phyloP scores from a whole-genome alignment of 179 eudicot species.

The Actinidia chinensis region DNA sequence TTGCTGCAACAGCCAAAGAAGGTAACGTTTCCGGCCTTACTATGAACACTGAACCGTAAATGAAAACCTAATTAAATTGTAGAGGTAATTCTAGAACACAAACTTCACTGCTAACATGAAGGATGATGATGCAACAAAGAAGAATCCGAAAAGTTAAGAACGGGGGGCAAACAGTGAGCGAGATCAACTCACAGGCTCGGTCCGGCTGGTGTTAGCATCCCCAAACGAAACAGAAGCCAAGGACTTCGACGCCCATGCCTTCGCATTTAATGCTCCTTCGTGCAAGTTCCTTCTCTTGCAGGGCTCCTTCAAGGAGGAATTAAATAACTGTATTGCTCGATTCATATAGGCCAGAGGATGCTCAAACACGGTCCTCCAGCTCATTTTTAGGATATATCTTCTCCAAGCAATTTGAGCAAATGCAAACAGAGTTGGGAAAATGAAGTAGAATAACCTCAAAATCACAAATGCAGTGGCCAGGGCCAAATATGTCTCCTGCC shows the following conservation, averaged over 20 bases:
- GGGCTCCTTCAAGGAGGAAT: constrained; percentile 55
- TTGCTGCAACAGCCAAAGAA: neutral
- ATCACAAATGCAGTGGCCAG: constrained; percentile 79
- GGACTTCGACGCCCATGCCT: constrained; percentile 94
- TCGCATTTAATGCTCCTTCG: constrained; percentile 80
- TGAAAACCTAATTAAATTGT: constrained; percentile 1
- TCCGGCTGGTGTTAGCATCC: constrained; percentile 66
- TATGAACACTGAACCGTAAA: neutral
- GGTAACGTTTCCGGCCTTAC: neutral
- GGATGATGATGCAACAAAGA: neutral
- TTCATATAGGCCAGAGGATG: constrained; percentile 58
- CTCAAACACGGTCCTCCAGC: constrained; percentile 61
- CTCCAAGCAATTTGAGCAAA: constrained; percentile 57
- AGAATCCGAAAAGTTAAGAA: neutral
- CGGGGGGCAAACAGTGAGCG: neutral
- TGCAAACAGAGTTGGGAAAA: constrained; percentile 46
- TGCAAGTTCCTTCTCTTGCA: constrained; percentile 79
- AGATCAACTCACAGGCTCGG: constrained; percentile 30
- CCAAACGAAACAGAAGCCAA: constrained; percentile 83
- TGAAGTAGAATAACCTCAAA: constrained; percentile 52
- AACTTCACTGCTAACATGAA: neutral
- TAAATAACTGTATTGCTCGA: constrained; percentile 48
- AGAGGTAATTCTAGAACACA: neutral
- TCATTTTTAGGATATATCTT: constrained; percentile 41
- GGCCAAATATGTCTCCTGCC: constrained; percentile 78